Conservation (phyloP, 192 early-diverging fungal species). For the Coemansia sp. region DNA sequence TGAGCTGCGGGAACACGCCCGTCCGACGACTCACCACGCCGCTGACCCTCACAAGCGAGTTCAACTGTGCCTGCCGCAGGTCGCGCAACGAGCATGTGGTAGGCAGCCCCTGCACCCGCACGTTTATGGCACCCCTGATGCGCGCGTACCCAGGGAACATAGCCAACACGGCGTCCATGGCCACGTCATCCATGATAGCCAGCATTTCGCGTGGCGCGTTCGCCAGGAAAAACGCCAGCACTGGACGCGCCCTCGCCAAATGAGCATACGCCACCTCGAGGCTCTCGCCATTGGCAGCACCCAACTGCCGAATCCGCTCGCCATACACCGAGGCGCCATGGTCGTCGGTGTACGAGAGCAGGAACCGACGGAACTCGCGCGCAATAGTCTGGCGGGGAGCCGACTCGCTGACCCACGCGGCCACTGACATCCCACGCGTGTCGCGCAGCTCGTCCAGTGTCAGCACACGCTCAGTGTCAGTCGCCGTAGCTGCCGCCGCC, state of each 20-base stretch:
- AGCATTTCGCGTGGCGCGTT: constrained; percentile 90
- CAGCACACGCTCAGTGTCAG: constrained; percentile 70
- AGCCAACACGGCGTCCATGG: constrained; percentile 85
- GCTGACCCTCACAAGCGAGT: constrained; percentile 86
- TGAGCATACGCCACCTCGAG: constrained; percentile 89
- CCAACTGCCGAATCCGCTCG: constrained; percentile 86
- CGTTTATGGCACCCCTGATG: constrained; percentile 92
- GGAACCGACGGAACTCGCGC: constrained; percentile 87
- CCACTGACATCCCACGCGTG: constrained; percentile 79
- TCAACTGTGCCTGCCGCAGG: constrained; percentile 89
- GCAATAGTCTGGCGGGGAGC: constrained; percentile 82
- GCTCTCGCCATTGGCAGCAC: constrained; percentile 83
- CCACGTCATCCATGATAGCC: constrained; percentile 91
- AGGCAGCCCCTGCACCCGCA: constrained; percentile 90
- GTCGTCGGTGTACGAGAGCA: constrained; percentile 84
- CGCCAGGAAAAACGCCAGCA: constrained; percentile 87
- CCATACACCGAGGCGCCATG: constrained; percentile 92
- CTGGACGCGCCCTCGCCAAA: constrained; percentile 75
- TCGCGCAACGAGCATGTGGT: constrained; percentile 86
- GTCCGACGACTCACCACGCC: constrained; percentile 94
- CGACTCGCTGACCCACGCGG: constrained; percentile 86
- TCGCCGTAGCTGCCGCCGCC: constrained; percentile 62
- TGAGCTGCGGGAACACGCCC: constrained; percentile 96
- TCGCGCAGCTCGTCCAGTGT: constrained; percentile 80
- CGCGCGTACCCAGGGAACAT: constrained; percentile 91